Conservation (phyloP, 345 rosid species). For the Zanthoxylum bungeanum region DNA sequence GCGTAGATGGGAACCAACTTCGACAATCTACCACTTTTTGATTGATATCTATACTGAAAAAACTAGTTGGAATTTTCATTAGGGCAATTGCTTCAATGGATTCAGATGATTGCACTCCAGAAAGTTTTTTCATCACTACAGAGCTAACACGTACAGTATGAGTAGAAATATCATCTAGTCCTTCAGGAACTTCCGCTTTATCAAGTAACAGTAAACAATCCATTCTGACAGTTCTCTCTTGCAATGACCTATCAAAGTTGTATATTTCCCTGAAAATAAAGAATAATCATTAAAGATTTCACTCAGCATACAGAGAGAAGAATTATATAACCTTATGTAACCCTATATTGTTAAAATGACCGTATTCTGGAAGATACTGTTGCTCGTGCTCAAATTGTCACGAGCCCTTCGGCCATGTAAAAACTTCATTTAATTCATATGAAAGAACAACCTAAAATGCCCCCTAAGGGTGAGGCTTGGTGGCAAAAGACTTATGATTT, state of each 20-base stretch:
- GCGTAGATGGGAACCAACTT: slow-evolving; percentile 61
- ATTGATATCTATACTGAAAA: slow-evolving; percentile 35
- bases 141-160: slow-evolving; percentile 51
- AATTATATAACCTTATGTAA: too few species aligned
- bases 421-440: background rate
- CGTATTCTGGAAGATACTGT: background rate
- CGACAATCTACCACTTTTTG: slow-evolving; percentile 31
- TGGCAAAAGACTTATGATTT: too few species aligned
- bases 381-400: background rate
- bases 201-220: slow-evolving; percentile 71
- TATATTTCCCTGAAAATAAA: slow-evolving; percentile 59
- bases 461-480: too few species aligned
- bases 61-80: slow-evolving; percentile 68
- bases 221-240: slow-evolving; percentile 32
- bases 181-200: slow-evolving; percentile 48
- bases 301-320: background rate
- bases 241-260: slow-evolving; percentile 39
- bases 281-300: background rate
- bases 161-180: slow-evolving; percentile 32
- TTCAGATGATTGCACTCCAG: slow-evolving; percentile 73
- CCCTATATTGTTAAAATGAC: too few species aligned
- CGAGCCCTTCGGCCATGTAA: too few species aligned
- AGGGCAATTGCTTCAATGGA: slow-evolving; percentile 76
- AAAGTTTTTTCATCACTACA: slow-evolving; percentile 76
- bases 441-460: background rate